Evolutionary conservation across 352 stramenopile species (phyloP).

Genomic region (Phytophthora pseudosyringae): DNA sequence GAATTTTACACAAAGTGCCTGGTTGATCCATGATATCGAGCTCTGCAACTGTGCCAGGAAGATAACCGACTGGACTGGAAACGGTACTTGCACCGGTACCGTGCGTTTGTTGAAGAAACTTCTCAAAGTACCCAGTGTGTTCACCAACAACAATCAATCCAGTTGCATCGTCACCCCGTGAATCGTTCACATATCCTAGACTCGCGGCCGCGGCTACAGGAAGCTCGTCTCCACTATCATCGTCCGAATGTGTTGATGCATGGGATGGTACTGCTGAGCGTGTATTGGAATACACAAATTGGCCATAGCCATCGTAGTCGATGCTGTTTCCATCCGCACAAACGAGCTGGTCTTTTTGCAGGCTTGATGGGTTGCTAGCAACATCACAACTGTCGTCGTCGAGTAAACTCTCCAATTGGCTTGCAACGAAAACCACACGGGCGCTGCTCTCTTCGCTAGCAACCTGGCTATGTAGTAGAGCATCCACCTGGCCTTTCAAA

Average conservation of each 20-base stretch:
- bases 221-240: conserved; percentile 27
- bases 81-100: background rate
- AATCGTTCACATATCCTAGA: conserved; percentile 9
- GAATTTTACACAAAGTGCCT: conserved; percentile 3
- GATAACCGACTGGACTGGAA: background rate
- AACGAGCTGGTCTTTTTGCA: background rate
- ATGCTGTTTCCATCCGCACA: conserved; percentile 5
- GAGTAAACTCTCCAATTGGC: conserved; percentile 18
- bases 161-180: conserved; percentile 5
- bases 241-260: conserved; percentile 18
- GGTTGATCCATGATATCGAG: background rate
- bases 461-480: conserved; percentile 17
- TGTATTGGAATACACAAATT: conserved; percentile 9
- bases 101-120: conserved; percentile 18
- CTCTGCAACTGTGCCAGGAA: background rate
- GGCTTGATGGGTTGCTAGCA: background rate
- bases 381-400: conserved; percentile 1
- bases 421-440: conserved; percentile 16
- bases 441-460: conserved; percentile 10
- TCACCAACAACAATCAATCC: conserved; percentile 16
- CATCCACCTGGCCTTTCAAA: conserved; percentile 22
- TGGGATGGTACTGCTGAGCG: conserved; percentile 1
- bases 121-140: conserved; percentile 21
- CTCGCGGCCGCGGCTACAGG: conserved; percentile 17
- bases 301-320: conserved; percentile 16